Evolutionary conservation across 495 filamentous ascomycete species (phyloP).

Genomic region (Lentithecium fluviatile): DNA sequence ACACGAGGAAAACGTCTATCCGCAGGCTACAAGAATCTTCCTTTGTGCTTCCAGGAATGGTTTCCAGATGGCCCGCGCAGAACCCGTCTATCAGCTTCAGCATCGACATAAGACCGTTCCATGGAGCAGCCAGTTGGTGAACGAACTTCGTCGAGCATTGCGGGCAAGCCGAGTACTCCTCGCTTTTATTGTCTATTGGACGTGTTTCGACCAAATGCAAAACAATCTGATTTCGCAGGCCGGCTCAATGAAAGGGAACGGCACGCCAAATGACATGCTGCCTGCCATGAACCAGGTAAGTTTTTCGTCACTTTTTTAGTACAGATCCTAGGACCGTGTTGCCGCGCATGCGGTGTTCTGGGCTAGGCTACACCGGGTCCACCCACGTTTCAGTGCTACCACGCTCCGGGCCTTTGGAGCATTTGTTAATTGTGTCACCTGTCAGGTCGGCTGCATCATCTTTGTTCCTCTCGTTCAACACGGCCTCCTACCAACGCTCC

Average conservation of each 20-base stretch:
- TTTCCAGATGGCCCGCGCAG: conserved; percentile 39
- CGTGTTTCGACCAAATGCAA: conserved; percentile 43
- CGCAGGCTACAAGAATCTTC: conserved; percentile 43
- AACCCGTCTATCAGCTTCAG: conserved; percentile 34
- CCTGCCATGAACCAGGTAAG: conserved; percentile 38
- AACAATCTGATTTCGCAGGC: conserved; percentile 58
- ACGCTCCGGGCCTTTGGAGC: too few species aligned
- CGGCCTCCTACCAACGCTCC: conserved; percentile 50
- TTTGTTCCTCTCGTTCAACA: conserved; percentile 50
- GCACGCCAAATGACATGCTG: conserved; percentile 55
- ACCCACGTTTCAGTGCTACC: too few species aligned
- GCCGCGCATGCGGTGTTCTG: too few species aligned
- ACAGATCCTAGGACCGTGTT: too few species aligned
- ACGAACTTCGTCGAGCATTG: conserved; percentile 43
- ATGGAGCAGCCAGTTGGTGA: conserved; percentile 50
- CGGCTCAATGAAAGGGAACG: conserved; percentile 50
- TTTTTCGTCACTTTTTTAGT: too few species aligned
- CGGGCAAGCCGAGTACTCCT: conserved; percentile 45
- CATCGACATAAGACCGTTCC: conserved; percentile 33
- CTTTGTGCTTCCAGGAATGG: conserved; percentile 25
- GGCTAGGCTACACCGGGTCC: too few species aligned
- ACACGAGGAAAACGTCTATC: conserved; percentile 47
- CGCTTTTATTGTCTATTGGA: conserved; percentile 37
- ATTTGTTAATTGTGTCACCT: too few species aligned
- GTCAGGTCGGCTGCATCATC: conserved; percentile 46